These are phyloP conservation scores for Porcisia hertigi DNA, from an alignment of 208 protist species.

Conservation along the genomic window DNA sequence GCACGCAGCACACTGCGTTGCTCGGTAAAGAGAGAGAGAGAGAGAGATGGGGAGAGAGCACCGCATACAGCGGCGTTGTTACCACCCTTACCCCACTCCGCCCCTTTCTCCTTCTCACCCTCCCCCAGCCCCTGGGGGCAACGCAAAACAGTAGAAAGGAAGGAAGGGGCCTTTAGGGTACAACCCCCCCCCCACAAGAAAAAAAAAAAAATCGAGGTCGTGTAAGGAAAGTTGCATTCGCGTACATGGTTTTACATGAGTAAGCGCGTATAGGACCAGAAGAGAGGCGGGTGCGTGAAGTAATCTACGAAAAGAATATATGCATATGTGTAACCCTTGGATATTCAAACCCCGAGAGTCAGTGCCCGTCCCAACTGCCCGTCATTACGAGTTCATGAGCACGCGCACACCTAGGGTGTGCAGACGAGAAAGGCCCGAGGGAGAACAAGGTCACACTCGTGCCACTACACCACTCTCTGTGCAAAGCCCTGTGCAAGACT, in stretches of 20 bases:
- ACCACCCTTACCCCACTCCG: background rate
- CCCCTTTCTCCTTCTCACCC: background rate
- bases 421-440: background rate
- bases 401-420: background rate
- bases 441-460: background rate
- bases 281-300: background rate
- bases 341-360: background rate
- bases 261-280: background rate
- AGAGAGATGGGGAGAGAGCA: background rate
- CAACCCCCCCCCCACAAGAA: background rate
- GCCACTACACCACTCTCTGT: background rate
- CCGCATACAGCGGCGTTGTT: background rate
- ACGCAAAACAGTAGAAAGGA: conserved; percentile 5
- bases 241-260: background rate
- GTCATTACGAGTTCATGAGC: background rate
- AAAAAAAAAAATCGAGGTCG: background rate
- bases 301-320: background rate
- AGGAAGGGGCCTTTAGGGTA: background rate
- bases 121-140: background rate
- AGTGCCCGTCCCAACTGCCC: background rate
- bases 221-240: background rate
- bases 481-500: background rate
- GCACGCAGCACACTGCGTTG: background rate
- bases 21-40: background rate
- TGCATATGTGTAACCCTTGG: background rate